These are phyloP conservation scores for Fabrea salina DNA, from an alignment of 169 alveolate species.

Conservation along the genomic window DNA sequence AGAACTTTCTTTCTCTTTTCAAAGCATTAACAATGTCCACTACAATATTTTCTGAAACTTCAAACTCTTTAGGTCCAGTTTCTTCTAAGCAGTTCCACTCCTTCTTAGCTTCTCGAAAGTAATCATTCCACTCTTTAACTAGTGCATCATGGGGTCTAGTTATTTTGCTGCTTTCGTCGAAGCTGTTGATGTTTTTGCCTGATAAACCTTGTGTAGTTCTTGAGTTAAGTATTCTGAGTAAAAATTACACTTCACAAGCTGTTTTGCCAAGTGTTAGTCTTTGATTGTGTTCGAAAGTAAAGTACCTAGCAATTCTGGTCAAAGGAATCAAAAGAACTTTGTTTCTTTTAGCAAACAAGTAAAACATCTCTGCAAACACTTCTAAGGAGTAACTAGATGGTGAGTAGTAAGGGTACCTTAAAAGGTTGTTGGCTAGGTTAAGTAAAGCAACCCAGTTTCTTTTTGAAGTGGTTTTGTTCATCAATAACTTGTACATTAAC, in stretches of 20 bases:
- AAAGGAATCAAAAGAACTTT: no score
- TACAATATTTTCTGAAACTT: background rate
- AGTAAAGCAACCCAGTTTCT: no score
- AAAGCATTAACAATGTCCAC: background rate
- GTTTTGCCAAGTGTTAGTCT: background rate
- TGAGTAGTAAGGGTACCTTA: no score
- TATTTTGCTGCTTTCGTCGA: background rate
- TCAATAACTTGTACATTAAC: no score
- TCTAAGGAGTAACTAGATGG: no score
- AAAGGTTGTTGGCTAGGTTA: no score
- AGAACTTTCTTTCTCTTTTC: background rate
- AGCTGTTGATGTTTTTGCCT: background rate
- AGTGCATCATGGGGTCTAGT: background rate
- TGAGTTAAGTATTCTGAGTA: background rate
- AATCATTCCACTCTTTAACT: constrained; percentile 10
- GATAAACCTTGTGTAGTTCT: background rate
- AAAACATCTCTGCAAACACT: no score
- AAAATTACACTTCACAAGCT: background rate
- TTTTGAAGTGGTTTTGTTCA: no score
- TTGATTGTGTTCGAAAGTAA: background rate
- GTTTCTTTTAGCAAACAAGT: no score
- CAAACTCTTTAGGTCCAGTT: background rate
- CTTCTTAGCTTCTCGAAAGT: background rate
- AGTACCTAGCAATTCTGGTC: no score
- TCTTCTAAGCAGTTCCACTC: background rate